Conservation (phyloP, 176 grass and related monocot species). For the Tillandsia leiboldiana region DNA sequence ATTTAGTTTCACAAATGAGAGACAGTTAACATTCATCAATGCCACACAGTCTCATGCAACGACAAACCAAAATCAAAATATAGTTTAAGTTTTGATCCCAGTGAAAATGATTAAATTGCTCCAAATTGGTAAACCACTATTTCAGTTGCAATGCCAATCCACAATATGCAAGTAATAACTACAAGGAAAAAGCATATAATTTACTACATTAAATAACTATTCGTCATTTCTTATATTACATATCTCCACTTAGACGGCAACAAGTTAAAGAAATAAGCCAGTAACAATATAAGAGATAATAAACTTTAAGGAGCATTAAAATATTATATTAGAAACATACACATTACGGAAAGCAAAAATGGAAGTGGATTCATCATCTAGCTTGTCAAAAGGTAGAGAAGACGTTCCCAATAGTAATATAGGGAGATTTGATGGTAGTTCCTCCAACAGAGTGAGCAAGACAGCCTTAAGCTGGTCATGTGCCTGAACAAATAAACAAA, state of each 20-base stretch:
- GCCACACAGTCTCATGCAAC: neutral
- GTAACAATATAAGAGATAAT: neutral
- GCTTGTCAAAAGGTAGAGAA: slow-evolving; percentile 47
- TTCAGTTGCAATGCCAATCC: too few relatives aligned
- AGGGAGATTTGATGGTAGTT: slow-evolving; percentile 84
- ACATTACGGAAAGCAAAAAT: slow-evolving; percentile 79
- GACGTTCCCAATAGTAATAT: slow-evolving; percentile 87
- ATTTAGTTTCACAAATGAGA: neutral
- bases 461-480: slow-evolving; percentile 91
- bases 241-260: too few relatives aligned
- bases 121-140: too few relatives aligned
- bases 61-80: neutral
- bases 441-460: slow-evolving; percentile 79
- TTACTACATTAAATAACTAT: too few relatives aligned
- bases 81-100: too few relatives aligned
- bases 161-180: too few relatives aligned
- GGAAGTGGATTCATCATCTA: slow-evolving; percentile 75
- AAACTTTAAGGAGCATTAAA: neutral
- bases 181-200: too few relatives aligned
- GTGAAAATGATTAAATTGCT: too few relatives aligned
- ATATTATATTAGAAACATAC: slow-evolving; percentile 44
- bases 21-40: slow-evolving; percentile 7
- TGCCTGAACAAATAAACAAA: slow-evolving; percentile 48
- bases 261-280: too few relatives aligned
- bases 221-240: too few relatives aligned